Conservation (phyloP, 2,329 filamentous ascomycete species). For the Aspergillus latus region DNA sequence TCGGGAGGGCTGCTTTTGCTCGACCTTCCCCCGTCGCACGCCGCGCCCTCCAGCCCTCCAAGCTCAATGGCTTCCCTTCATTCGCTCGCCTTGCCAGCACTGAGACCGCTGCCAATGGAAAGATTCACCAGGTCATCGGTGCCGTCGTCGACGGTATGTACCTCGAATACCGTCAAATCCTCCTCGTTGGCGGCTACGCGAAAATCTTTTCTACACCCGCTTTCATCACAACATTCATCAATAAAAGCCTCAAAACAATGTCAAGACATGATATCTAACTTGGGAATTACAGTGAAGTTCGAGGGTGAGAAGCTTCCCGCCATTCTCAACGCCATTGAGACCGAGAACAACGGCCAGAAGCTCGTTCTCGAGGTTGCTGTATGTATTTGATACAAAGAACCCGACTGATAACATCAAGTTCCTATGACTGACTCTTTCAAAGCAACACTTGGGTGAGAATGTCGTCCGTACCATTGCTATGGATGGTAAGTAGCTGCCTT, state of each 20-base stretch:
- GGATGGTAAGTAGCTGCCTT: constrained; percentile 71
- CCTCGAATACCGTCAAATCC: constrained; percentile 22
- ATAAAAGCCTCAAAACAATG: constrained; percentile 28
- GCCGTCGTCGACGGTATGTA: constrained; percentile 94
- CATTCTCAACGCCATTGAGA: constrained; percentile 96
- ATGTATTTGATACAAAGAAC: constrained; percentile 47
- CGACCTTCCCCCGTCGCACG: constrained; percentile 56
- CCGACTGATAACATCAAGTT: constrained; percentile 19
- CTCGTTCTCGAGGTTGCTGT: constrained; percentile 95
- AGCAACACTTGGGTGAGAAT: constrained; percentile 99
- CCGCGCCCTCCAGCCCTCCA: constrained; percentile 58
- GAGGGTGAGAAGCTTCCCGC: constrained; percentile 87
- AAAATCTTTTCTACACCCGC: constrained; percentile 46
- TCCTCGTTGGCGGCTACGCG: constrained; percentile 28
- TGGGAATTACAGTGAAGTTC: constrained; percentile 77
- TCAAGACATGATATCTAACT: constrained; percentile 31
- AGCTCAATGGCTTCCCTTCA: constrained; percentile 59
- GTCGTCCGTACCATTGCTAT: constrained; percentile 99
- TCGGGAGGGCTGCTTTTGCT: constrained; percentile 60
- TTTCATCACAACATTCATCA: constrained; percentile 37
- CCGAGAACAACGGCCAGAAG: constrained; percentile 88
- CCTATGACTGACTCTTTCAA: constrained; percentile 24
- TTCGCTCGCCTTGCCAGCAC: constrained; percentile 64
- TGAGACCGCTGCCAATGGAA: constrained; percentile 58
- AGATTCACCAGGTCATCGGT: constrained; percentile 85